Conservation (phyloP, 495 filamentous ascomycete species). For the Penicillium argentinense region DNA sequence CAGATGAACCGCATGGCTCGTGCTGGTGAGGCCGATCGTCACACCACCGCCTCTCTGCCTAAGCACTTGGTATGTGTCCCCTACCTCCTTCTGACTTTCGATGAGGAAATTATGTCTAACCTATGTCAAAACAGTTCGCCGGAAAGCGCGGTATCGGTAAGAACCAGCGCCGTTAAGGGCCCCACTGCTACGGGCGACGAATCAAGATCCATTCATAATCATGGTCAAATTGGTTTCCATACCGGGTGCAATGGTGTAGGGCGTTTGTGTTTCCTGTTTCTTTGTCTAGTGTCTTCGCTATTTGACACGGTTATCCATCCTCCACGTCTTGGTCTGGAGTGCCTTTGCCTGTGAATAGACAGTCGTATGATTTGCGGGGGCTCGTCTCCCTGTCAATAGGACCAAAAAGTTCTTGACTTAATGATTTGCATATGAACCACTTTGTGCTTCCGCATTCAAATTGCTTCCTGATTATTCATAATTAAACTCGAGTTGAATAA, state of each 20-base stretch:
- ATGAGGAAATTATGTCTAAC: slow-evolving; percentile 16
- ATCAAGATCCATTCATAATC: slow-evolving; percentile 37
- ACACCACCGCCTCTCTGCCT: slow-evolving; percentile 73
- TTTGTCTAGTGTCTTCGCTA: slow-evolving; percentile 10
- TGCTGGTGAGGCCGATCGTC: slow-evolving; percentile 94
- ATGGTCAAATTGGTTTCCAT: slow-evolving; percentile 33
- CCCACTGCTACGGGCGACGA: slow-evolving; percentile 18
- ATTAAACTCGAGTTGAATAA: too few species aligned
- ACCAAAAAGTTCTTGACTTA: slow-evolving; percentile 34
- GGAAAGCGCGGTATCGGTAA: slow-evolving; percentile 62
- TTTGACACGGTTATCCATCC: slow-evolving; percentile 12
- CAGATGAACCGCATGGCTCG: slow-evolving; percentile 98
- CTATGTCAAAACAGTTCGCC: slow-evolving; percentile 41
- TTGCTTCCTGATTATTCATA: too few species aligned
- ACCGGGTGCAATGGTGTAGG: slow-evolving; percentile 38
- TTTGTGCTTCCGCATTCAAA: too few species aligned
- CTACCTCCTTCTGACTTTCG: slow-evolving; percentile 4
- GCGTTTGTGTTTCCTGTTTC: slow-evolving; percentile 21
- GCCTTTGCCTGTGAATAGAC: slow-evolving; percentile 14
- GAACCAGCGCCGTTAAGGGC: slow-evolving; percentile 54
- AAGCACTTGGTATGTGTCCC: slow-evolving; percentile 81
- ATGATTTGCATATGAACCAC: slow-evolving; percentile 35
- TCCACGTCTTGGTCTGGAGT: background rate
- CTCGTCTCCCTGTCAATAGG: slow-evolving; percentile 24
- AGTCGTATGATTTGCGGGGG: slow-evolving; percentile 23